phyloP scores from a whole-genome alignment of 495 filamentous ascomycete genomes.

The Pyronema omphalodes region DNA sequence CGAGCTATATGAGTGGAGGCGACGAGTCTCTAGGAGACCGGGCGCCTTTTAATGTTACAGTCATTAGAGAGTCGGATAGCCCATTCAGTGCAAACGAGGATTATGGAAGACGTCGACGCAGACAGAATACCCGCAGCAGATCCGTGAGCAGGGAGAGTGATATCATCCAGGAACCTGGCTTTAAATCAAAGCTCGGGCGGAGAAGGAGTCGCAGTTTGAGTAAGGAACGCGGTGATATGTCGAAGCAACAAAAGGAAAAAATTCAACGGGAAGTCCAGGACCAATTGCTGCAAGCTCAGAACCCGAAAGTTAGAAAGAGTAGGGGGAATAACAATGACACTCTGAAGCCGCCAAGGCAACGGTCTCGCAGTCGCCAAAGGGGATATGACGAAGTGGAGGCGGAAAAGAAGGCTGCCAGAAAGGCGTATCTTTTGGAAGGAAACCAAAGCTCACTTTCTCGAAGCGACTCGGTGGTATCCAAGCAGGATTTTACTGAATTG shows the following conservation, averaged over 20 bases:
- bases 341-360: constrained; percentile 17
- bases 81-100: constrained; percentile 12
- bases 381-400: constrained; percentile 29
- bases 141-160: constrained; percentile 32
- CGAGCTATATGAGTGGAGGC: constrained; percentile 15
- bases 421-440: constrained; percentile 18
- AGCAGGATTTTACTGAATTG: too few species aligned
- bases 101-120: constrained; percentile 16
- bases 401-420: constrained; percentile 20
- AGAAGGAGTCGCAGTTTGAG: constrained; percentile 55
- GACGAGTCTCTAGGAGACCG: constrained; percentile 11
- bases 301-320: constrained; percentile 25
- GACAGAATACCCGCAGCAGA: constrained; percentile 17
- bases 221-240: constrained; percentile 42
- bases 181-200: constrained; percentile 19
- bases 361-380: constrained; percentile 45
- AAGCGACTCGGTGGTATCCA: neutral
- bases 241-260: constrained; percentile 51
- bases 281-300: constrained; percentile 24
- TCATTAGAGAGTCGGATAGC: constrained; percentile 19
- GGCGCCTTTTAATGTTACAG: constrained; percentile 17
- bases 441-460: neutral
- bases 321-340: constrained; percentile 27
- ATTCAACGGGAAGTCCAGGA: constrained; percentile 40
- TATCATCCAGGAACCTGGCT: constrained; percentile 25